Base-by-base conservation (phyloP, 2,329 filamentous ascomycete genomes). In the Ophiostoma ips region DNA sequence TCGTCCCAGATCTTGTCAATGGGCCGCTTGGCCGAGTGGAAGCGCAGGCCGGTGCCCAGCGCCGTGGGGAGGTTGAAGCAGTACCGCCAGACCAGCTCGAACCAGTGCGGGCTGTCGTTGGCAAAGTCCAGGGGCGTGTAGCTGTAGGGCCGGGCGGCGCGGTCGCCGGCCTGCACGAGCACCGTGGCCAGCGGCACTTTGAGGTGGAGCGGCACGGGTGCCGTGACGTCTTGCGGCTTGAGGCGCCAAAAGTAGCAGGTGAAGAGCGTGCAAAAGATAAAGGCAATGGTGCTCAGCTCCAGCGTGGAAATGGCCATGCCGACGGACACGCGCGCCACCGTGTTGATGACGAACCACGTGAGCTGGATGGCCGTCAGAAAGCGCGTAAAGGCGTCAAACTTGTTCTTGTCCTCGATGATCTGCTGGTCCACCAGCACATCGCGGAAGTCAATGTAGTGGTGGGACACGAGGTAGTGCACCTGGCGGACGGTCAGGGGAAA, bases 401-500 rank as follows among this genome's bases (percentile, higher is more conserved):
- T 60, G 50, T 60, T 66, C 33, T 60, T 58, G 15, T 62, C 62
- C 1, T 56, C 47, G 28, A 67, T 65, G 1, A 59, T 55, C 16
- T 54, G 41, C 21, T 56, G 49, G 0, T 41, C 49, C 7, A 64
- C 49, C 13, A 40, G 34, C 3, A 46, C 35, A 2, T 48, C 49
- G 0, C 60, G 59, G 38, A 57, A 62, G 0, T 62, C 59, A 18
- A 66, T 50, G 37, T 63, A 59, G 2, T 53, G 50, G 35, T 48
- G 35, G 2, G 13, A 9, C 21, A 63, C 50, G 2, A 66, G 51
- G 45, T 62, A 65, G 18, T 57, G 53, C 2, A 66, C 51, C 47
- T 66, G 61, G 40, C 63, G 61, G 0, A 63, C 59, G 31, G 66
- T 60, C 11, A 70, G 54, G 1, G 68, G 65, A 48, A 70, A 66